Conservation (phyloP, 1,284 basidiomycete species). For the Malassezia cuniculi region DNA sequence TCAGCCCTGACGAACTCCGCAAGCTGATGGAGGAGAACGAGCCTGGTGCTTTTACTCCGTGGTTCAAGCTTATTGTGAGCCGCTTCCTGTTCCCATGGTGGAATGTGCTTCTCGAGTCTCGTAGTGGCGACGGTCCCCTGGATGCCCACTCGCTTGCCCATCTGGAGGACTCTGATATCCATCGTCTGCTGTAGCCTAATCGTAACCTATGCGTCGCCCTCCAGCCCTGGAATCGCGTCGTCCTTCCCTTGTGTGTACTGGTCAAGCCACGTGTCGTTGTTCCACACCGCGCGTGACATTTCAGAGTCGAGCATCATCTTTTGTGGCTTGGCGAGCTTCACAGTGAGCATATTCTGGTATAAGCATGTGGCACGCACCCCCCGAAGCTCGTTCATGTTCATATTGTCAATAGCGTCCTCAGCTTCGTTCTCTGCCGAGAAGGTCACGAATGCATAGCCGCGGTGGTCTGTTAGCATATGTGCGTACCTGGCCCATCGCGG, state of each 20-base stretch:
- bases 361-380: constrained; percentile 6
- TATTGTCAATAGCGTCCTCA: constrained; percentile 15
- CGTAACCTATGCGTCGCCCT: not conserved
- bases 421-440: constrained; percentile 9
- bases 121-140: constrained; percentile 29
- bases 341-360: constrained; percentile 7
- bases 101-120: constrained; percentile 68
- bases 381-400: constrained; percentile 13
- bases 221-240: too few relatives aligned
- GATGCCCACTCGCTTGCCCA: constrained; percentile 32
- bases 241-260: too few relatives aligned
- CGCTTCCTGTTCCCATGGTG: constrained; percentile 98
- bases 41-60: constrained; percentile 77
- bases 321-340: constrained; percentile 13
- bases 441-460: constrained; percentile 13
- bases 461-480: constrained; percentile 2
- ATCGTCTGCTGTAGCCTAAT: constrained; percentile 29
- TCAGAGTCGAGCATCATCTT: too few relatives aligned
- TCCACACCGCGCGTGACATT: too few relatives aligned
- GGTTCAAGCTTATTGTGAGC: constrained; percentile 96
- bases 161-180: constrained; percentile 35
- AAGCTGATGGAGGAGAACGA: constrained; percentile 69
- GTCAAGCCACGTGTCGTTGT: too few relatives aligned
- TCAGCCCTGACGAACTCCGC: constrained; percentile 74
- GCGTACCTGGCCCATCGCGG: not conserved